phyloP scores from a whole-genome alignment of 768 basidiomycete genomes.

The Nidularia pulvinata region DNA sequence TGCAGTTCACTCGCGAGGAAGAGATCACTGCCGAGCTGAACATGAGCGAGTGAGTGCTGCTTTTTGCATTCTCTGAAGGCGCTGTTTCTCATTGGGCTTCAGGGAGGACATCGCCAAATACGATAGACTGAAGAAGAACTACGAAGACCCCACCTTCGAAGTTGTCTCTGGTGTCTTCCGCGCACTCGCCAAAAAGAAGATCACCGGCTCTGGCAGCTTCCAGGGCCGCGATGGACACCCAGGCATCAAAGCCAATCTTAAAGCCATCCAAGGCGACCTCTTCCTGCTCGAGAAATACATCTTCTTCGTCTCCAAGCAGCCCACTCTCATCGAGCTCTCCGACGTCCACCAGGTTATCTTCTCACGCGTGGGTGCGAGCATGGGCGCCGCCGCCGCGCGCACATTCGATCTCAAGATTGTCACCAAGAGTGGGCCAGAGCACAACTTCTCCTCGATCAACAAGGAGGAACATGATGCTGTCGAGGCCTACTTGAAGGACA shows the following conservation, averaged over 20 bases:
- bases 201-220: constrained; percentile 85
- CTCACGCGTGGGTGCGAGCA: constrained; percentile 88
- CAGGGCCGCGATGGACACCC: constrained; percentile 88
- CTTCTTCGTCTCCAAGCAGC: constrained; percentile 97
- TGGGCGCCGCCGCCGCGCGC: constrained; percentile 80
- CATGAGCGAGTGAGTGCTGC: constrained; percentile 73
- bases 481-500: constrained; percentile 83
- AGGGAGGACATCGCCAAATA: constrained; percentile 81
- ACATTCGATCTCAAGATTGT: constrained; percentile 95
- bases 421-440: constrained; percentile 81
- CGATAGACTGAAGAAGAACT: constrained; percentile 88
- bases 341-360: constrained; percentile 92
- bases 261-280: constrained; percentile 95
- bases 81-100: not conserved
- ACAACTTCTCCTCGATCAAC: constrained; percentile 91
- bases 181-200: constrained; percentile 87
- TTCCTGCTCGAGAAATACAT: constrained; percentile 98
- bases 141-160: constrained; percentile 94
- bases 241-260: constrained; percentile 97
- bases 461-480: constrained; percentile 94
- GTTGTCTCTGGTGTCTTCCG: constrained; percentile 95
- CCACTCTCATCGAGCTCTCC: constrained; percentile 84
- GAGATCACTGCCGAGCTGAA: constrained; percentile 96
- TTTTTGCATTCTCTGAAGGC: not conserved
- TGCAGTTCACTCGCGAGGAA: constrained; percentile 97